These are phyloP conservation scores for Protomyces inouyei DNA, from an alignment of 1,139 yeast genomes.

Conservation along the genomic window DNA sequence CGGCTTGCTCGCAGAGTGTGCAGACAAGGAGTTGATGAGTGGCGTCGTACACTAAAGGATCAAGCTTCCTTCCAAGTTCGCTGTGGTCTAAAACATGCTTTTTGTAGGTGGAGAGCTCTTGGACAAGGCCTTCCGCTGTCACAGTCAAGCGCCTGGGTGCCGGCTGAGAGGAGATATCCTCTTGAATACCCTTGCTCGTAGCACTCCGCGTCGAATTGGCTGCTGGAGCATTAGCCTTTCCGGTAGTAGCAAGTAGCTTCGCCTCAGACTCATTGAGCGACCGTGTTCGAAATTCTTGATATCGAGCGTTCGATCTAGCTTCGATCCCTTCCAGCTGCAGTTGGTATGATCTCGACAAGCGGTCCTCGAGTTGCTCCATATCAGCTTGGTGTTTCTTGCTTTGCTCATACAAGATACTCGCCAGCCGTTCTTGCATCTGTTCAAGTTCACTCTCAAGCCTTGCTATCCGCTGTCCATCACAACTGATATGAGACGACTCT, in stretches of 20 bases:
- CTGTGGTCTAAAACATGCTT: background rate
- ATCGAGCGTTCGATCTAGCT: background rate
- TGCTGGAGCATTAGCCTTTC: too few species aligned
- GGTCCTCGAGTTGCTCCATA: constrained; percentile 1
- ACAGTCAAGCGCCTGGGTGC: background rate
- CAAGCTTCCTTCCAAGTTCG: background rate
- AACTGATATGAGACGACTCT: too few species aligned
- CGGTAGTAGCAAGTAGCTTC: background rate
- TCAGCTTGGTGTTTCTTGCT: constrained; percentile 4
- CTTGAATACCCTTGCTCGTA: background rate
- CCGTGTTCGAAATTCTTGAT: background rate
- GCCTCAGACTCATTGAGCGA: background rate
- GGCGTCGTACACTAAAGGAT: too few species aligned
- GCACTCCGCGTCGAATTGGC: too few species aligned
- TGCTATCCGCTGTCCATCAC: too few species aligned
- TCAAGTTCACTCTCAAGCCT: constrained; percentile 3
- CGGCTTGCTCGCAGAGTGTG: too few species aligned
- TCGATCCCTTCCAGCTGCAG: background rate
- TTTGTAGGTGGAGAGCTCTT: background rate
- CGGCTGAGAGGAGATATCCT: background rate
- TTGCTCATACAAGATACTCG: background rate
- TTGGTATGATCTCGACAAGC: background rate
- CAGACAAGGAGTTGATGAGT: too few species aligned
- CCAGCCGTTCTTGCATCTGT: background rate
- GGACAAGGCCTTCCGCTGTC: background rate